These are phyloP conservation scores for Vitis cinerea DNA, from an alignment of 164 flowering plant species.

Conservation along the genomic window DNA sequence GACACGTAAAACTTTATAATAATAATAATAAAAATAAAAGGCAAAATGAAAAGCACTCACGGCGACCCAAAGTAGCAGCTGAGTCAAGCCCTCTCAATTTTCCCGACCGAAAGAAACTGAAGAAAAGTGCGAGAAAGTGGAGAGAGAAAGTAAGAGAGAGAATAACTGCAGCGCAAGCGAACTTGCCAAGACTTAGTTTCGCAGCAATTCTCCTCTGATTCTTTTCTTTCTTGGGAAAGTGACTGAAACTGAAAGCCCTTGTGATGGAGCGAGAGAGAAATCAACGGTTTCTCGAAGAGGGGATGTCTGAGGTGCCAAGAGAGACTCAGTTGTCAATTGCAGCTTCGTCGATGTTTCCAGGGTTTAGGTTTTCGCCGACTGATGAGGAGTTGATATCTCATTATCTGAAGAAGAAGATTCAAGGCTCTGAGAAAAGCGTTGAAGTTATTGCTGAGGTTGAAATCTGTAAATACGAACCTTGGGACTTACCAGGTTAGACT, in stretches of 20 bases:
- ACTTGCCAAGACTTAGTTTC: no score
- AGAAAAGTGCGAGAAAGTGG: not conserved
- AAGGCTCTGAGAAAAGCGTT: slow-evolving; percentile 45
- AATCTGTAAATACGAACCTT: slow-evolving; percentile 59
- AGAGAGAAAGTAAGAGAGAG: not conserved
- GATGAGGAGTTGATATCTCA: slow-evolving; percentile 63
- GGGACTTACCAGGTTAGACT: slow-evolving; percentile 71
- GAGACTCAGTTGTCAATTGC: slow-evolving; percentile 38
- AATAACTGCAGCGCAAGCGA: not conserved
- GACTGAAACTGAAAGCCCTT: no score
- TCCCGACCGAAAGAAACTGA: not conserved
- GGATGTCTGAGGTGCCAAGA: slow-evolving; percentile 12
- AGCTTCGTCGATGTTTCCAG: slow-evolving; percentile 56
- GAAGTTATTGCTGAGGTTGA: slow-evolving; percentile 62
- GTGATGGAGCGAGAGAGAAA: not conserved
- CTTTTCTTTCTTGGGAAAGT: no score
- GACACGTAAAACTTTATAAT: not conserved
- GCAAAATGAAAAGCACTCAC: no score
- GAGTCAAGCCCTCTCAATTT: not conserved
- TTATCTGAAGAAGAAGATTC: slow-evolving; percentile 56
- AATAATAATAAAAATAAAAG: not conserved
- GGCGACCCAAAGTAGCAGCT: not conserved
- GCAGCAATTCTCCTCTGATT: no score
- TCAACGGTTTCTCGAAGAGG: not conserved
- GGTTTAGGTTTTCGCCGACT: slow-evolving; percentile 70